These are phyloP conservation scores for Bjerkandera adusta DNA, from an alignment of 1,284 basidiomycete species.

Conservation along the genomic window DNA sequence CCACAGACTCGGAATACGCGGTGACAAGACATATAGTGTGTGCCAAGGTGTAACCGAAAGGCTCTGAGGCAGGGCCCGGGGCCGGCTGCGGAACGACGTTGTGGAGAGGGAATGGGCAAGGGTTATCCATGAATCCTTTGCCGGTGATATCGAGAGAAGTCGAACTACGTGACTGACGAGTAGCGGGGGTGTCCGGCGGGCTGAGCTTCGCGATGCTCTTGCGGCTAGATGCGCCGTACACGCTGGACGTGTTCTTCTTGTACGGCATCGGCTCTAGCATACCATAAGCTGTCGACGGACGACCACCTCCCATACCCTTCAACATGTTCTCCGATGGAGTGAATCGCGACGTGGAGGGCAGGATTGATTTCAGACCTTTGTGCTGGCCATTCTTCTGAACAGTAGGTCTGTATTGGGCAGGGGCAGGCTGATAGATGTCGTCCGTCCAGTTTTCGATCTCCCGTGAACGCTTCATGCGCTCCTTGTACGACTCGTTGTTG, in stretches of 20 bases:
- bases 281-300: slow-evolving; percentile 78
- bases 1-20: slow-evolving; percentile 96
- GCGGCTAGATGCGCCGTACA: slow-evolving; percentile 50
- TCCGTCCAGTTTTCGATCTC: slow-evolving; percentile 97
- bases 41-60: slow-evolving; percentile 94
- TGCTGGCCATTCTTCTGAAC: slow-evolving; percentile 68
- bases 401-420: slow-evolving; percentile 89
- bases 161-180: slow-evolving; percentile 79
- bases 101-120: slow-evolving; percentile 89
- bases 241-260: slow-evolving; percentile 52
- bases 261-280: slow-evolving; percentile 61
- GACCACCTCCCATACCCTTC: slow-evolving; percentile 55
- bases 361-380: slow-evolving; percentile 64
- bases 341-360: slow-evolving; percentile 85
- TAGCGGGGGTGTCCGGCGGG: slow-evolving; percentile 75
- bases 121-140: slow-evolving; percentile 52
- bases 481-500: slow-evolving; percentile 89
- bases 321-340: slow-evolving; percentile 75
- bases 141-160: slow-evolving; percentile 61
- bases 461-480: slow-evolving; percentile 87
- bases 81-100: slow-evolving; percentile 94
- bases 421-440: slow-evolving; percentile 95
- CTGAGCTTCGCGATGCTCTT: slow-evolving; percentile 46
- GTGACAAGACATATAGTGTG: slow-evolving; percentile 97
- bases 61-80: slow-evolving; percentile 88